Conservation (phyloP, 78 protist genomes). For the Monosiga brevicollis region DNA sequence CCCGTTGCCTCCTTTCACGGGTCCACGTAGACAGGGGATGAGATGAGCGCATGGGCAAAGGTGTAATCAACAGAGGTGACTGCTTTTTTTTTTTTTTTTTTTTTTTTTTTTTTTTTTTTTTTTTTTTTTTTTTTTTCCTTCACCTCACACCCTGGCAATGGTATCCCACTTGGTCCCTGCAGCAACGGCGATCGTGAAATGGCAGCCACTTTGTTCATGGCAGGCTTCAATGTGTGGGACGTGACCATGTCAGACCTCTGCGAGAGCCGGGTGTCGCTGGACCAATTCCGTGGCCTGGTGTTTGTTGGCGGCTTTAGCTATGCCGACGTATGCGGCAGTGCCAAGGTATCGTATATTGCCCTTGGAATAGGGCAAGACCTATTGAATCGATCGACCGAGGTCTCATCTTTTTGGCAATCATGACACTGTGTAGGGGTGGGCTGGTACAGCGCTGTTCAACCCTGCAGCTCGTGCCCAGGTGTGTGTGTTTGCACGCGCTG, state of each 20-base stretch:
- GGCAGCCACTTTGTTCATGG: conserved; percentile 65
- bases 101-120: too few relatives aligned
- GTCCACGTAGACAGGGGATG: too few relatives aligned
- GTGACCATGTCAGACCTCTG: conserved; percentile 48
- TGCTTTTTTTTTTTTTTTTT: too few relatives aligned
- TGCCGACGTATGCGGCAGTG: background rate
- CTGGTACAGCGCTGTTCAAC: conserved; percentile 42
- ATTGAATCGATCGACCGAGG: background rate
- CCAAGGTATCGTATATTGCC: background rate
- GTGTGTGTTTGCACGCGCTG: too few relatives aligned
- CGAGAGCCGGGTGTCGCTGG: conserved; percentile 32
- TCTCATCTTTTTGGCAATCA: conserved; percentile 39
- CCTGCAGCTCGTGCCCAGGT: conserved; percentile 11
- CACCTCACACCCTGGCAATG: too few relatives aligned
- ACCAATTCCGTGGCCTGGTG: conserved; percentile 70
- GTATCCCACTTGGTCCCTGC: too few relatives aligned
- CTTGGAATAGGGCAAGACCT: too few relatives aligned
- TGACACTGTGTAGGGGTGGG: conserved; percentile 87
- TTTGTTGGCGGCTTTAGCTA: conserved; percentile 55
- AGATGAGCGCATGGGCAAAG: too few relatives aligned
- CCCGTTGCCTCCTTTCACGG: too few relatives aligned
- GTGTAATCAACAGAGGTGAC: too few relatives aligned
- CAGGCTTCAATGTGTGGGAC: conserved; percentile 76
- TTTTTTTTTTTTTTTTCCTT: too few relatives aligned
- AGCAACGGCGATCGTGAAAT: conserved; percentile 83